phyloP scores from a whole-genome alignment of 2,329 filamentous ascomycete genomes.

The Hymenoscyphus albidus region DNA sequence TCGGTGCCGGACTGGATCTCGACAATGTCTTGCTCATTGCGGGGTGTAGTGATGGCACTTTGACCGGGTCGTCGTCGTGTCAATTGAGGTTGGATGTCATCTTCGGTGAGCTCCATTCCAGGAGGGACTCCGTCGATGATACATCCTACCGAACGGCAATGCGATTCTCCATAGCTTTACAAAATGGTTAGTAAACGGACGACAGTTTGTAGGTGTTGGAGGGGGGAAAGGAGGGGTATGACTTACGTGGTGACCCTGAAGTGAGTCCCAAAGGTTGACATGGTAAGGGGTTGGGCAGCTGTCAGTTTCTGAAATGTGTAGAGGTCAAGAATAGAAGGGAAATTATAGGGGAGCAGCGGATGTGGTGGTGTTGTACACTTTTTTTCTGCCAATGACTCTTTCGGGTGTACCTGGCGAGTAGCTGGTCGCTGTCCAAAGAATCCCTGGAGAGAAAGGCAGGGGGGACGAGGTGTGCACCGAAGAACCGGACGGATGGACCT shows the following conservation, averaged over 20 bases:
- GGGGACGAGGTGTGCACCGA: too few species aligned
- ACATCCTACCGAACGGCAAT: constrained; percentile 89
- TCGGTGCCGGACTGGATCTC: constrained; percentile 92
- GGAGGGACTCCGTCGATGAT: constrained; percentile 93
- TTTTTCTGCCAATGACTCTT: not conserved
- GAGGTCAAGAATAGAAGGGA: not conserved
- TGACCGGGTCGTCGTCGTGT: constrained; percentile 86
- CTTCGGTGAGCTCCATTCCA: constrained; percentile 78
- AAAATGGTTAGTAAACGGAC: constrained; percentile 11
- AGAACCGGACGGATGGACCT: too few species aligned
- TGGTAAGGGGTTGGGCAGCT: constrained; percentile 35
- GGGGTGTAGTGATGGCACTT: constrained; percentile 82
- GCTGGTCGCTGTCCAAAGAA: not conserved
- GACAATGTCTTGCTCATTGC: constrained; percentile 87
- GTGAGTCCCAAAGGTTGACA: constrained; percentile 84
- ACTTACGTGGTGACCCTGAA: constrained; percentile 73
- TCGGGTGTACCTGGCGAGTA: not conserved
- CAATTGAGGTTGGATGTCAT: constrained; percentile 92
- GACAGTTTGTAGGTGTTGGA: not conserved
- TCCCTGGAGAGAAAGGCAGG: not conserved
- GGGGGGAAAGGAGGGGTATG: not conserved
- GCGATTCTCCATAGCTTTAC: constrained; percentile 69
- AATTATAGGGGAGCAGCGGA: not conserved
- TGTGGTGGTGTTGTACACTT: not conserved
- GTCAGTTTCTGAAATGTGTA: not conserved